Conservation (phyloP, 2,329 filamentous ascomycete species). For the Hypoxylon sp. region DNA sequence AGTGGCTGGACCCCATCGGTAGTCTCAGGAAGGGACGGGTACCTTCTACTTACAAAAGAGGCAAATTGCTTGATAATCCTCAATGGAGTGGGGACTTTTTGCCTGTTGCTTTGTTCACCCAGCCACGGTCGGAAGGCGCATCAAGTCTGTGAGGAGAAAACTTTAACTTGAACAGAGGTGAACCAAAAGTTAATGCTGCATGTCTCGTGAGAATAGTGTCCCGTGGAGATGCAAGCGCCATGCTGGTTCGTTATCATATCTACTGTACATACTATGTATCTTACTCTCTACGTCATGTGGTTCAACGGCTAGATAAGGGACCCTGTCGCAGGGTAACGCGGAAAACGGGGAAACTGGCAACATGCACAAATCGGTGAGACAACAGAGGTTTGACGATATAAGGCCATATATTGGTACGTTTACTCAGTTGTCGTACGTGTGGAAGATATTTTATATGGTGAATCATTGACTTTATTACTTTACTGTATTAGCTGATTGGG, state of each 20-base stretch:
- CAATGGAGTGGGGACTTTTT: slow-evolving; percentile 17
- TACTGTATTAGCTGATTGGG: slow-evolving; percentile 16
- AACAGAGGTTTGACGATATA: slow-evolving; percentile 22
- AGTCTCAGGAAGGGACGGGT: slow-evolving; percentile 19
- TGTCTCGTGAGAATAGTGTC: neutral
- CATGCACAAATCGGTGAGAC: slow-evolving; percentile 9
- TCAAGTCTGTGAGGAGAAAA: neutral
- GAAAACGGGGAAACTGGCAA: slow-evolving; percentile 23
- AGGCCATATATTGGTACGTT: slow-evolving; percentile 6
- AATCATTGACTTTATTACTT: slow-evolving; percentile 10
- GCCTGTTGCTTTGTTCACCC: slow-evolving; percentile 21
- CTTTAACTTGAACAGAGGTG: neutral
- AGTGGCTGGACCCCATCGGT: slow-evolving; percentile 46
- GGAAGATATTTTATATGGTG: neutral
- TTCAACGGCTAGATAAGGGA: slow-evolving; percentile 30
- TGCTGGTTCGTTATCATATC: neutral
- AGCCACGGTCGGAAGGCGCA: slow-evolving; percentile 20
- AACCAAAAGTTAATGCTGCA: neutral
- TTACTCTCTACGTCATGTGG: slow-evolving; percentile 36
- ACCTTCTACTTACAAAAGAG: slow-evolving; percentile 33
- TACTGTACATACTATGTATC: slow-evolving; percentile 1
- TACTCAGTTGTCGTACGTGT: neutral
- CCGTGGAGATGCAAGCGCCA: neutral
- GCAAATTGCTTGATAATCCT: slow-evolving; percentile 41
- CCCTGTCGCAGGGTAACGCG: slow-evolving; percentile 21